Percentiles rank a stretch among this genome's conserved stretches.
Evolutionary conservation across 148 eudicot species (phyloP).

Genomic region (Rhododendron simsii): DNA sequence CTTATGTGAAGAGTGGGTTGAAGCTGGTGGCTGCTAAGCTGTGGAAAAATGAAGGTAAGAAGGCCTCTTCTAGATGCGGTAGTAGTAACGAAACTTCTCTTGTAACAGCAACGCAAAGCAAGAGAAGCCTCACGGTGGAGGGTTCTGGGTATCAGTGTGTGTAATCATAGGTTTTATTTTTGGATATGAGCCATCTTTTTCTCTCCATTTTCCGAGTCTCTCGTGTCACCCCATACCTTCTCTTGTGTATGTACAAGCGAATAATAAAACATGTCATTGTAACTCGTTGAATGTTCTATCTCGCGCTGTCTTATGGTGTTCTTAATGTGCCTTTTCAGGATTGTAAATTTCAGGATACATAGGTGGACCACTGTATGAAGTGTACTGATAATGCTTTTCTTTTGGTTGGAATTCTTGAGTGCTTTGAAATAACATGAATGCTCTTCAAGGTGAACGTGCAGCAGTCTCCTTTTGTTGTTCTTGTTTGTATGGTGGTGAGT

Average conservation of each 20-base stretch:
- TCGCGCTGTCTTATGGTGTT: background rate
- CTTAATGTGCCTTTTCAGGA: background rate
- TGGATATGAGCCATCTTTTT: background rate
- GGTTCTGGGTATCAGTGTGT: slow-evolving; percentile 45
- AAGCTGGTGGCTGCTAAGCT: slow-evolving; percentile 49
- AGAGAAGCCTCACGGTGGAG: slow-evolving; percentile 47
- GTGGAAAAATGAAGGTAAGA: slow-evolving; percentile 60
- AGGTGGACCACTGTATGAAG: background rate
- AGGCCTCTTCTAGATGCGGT: slow-evolving; percentile 39
- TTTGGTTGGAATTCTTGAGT: background rate
- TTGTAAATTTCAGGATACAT: background rate
- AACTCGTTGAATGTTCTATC: background rate
- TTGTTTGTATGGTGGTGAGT: background rate
- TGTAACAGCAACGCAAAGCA: slow-evolving; percentile 48
- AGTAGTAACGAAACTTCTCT: slow-evolving; percentile 60
- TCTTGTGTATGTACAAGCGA: background rate
- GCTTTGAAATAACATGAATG: background rate
- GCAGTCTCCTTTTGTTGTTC: background rate
- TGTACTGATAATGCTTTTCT: background rate
- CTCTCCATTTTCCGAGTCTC: background rate
- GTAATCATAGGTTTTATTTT: slow-evolving; percentile 3
- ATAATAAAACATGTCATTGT: background rate
- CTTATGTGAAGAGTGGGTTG: slow-evolving; percentile 48
- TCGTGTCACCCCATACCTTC: background rate
- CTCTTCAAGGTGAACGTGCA: background rate